phyloP scores from a whole-genome alignment of 2,329 filamentous ascomycete species.

The Aspergillus ochraceoroseus region DNA sequence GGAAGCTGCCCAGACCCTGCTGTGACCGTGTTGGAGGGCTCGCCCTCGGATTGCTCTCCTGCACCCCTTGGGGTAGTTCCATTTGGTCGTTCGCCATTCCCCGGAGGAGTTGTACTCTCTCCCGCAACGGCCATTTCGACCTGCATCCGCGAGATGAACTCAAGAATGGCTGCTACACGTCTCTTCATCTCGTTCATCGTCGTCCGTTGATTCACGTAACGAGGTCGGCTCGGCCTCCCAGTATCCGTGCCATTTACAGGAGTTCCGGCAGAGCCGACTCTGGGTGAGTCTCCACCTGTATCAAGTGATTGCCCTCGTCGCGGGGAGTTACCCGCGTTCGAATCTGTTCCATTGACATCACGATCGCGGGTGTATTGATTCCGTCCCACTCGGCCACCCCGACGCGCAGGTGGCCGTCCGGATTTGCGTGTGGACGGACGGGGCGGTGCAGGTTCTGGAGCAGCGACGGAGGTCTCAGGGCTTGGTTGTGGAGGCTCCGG shows the following conservation, averaged over 20 bases:
- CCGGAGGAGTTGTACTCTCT: conserved; percentile 43
- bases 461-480: conserved; percentile 40
- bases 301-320: conserved; percentile 41
- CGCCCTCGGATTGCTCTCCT: conserved; percentile 34
- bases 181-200: conserved; percentile 86
- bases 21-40: conserved; percentile 26
- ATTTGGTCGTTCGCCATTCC: conserved; percentile 35
- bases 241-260: conserved; percentile 56
- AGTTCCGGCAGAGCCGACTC: conserved; percentile 37
- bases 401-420: conserved; percentile 60
- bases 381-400: conserved; percentile 59
- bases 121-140: conserved; percentile 68
- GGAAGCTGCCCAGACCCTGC: conserved; percentile 14
- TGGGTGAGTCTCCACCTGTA: conserved; percentile 38
- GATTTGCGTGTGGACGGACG: conserved; percentile 55
- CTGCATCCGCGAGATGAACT: conserved; percentile 85
- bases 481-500: conserved; percentile 42
- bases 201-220: conserved; percentile 55
- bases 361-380: conserved; percentile 80
- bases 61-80: conserved; percentile 33
- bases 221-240: conserved; percentile 57
- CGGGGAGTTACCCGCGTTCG: conserved; percentile 34
- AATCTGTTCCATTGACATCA: conserved; percentile 52
- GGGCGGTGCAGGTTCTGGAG: conserved; percentile 34
- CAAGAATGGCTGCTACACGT: conserved; percentile 75